Base-by-base conservation (phyloP, 148 eudicot genomes). In the Persicaria maculosa region DNA sequence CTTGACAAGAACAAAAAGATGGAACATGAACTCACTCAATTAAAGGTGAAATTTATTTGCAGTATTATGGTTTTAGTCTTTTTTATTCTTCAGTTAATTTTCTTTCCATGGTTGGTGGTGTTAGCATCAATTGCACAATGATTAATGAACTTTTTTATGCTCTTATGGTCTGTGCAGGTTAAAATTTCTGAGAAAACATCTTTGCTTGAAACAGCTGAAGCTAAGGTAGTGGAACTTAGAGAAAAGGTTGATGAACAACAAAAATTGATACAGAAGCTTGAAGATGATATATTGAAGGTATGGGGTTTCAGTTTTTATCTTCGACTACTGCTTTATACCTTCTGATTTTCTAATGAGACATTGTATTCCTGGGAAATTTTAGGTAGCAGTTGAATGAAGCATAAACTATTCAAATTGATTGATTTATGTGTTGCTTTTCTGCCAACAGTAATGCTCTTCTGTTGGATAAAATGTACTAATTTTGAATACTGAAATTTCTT, bases 1-100 rank as follows among this genome's bases (percentile, higher is more conserved):
- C 99, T 96, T 74, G 99, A 96, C 80, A 96, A 96, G 85, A 96
- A 96, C 85, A 88, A 89, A 64, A 96, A 96, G 86, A 92, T 96
- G 97, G 99, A 96, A 84, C 99, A 96, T 73, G 91, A 96, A 79
- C 79, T 92, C 72, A 96, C 99, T 45, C 99, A 92, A 69, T 82
- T 86, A 76, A 96, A 96, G 97, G 99, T 92, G 82, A 70, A 48
- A 70, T 65, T 14, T 65, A 12, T 11, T 65, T 6, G 25, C 36
- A 22, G 19, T 65, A 11, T 65, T 11, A 12, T 65, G 45, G 69
- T 43, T 65, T 17, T 65, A 43, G 46, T 14, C 46, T 36, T 36
- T 65, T 3, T 65, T 65, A 36, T 65, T 65, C 47, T 65, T 59
- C 40, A 20, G 40, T 59, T 40, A 40, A 46, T 65, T 65, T 43